Percentiles rank a stretch among this genome's conserved stretches.
Evolutionary conservation across 1,284 basidiomycete genomes (phyloP).

Genomic region (Fistulinella cinereoalba): DNA sequence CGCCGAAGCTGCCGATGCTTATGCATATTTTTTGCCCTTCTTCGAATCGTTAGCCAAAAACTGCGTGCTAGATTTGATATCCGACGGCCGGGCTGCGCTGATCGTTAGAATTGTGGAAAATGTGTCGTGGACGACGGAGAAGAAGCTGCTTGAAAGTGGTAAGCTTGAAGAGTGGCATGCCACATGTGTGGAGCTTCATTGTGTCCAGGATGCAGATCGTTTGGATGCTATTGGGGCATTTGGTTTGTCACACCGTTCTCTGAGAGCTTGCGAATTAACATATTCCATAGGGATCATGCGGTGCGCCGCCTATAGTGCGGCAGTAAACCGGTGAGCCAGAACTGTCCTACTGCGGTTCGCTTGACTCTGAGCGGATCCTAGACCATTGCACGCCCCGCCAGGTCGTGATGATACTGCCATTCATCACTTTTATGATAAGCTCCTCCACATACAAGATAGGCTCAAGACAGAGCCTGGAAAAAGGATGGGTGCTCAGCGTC

Average conservation of each 20-base stretch:
- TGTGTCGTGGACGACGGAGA: slow-evolving; percentile 87
- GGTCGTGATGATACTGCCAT: slow-evolving; percentile 62
- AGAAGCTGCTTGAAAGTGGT: slow-evolving; percentile 55
- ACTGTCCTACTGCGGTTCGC: not conserved
- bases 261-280: not conserved
- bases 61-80: slow-evolving; percentile 52
- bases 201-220: slow-evolving; percentile 91
- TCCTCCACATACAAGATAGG: slow-evolving; percentile 68
- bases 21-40: slow-evolving; percentile 65
- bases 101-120: slow-evolving; percentile 71
- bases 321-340: slow-evolving; percentile 53
- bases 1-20: slow-evolving; percentile 57
- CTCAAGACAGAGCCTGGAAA: slow-evolving; percentile 78
- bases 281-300: slow-evolving; percentile 67
- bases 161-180: slow-evolving; percentile 71
- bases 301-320: slow-evolving; percentile 79
- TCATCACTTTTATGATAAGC: slow-evolving; percentile 86
- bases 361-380: slow-evolving; percentile 28
- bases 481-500: slow-evolving; percentile 67
- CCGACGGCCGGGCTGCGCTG: slow-evolving; percentile 55
- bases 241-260: slow-evolving; percentile 46
- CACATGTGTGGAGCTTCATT: slow-evolving; percentile 78
- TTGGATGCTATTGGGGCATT: slow-evolving; percentile 91
- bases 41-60: slow-evolving; percentile 46
- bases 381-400: slow-evolving; percentile 64